Conservation (phyloP, 1,139 yeast species). For the Geotrichum klebahnii region DNA sequence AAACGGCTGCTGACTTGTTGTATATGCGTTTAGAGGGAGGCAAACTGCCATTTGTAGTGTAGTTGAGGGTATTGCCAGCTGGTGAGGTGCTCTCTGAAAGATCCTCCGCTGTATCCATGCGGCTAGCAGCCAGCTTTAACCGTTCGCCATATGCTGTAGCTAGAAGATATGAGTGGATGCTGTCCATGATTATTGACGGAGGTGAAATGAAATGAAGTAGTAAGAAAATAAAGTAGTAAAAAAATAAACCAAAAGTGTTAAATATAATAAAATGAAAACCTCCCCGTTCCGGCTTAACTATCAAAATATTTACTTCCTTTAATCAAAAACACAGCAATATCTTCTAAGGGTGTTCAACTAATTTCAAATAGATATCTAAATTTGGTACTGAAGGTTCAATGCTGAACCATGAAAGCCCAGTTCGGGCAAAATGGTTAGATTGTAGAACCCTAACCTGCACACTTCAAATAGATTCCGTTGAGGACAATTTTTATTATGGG, state of each 20-base stretch:
- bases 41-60: not conserved
- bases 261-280: not conserved
- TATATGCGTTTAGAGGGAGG: constrained; percentile 7
- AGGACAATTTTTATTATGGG: constrained; percentile 9
- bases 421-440: too few species aligned
- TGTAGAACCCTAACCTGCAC: too few species aligned
- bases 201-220: not conserved
- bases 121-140: not conserved
- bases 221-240: not conserved
- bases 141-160: constrained; percentile 34
- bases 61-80: too few species aligned
- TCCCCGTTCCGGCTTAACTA: too few species aligned
- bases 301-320: too few species aligned
- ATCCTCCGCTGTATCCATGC: not conserved
- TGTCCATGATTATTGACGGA: constrained; percentile 1
- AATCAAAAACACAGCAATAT: too few species aligned
- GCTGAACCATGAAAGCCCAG: not conserved
- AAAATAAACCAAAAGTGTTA: not conserved
- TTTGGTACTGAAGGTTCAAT: too few species aligned
- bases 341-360: too few species aligned
- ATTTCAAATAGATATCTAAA: too few species aligned
- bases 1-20: constrained; percentile 11
- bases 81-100: too few species aligned
- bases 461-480: constrained; percentile 10
- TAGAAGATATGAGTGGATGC: constrained; percentile 29